Evolutionary conservation across 2,329 filamentous ascomycete genomes (phyloP), one percentile per base, ranked within the genome.

Genomic region (Colletotrichum euphorbiae): DNA sequence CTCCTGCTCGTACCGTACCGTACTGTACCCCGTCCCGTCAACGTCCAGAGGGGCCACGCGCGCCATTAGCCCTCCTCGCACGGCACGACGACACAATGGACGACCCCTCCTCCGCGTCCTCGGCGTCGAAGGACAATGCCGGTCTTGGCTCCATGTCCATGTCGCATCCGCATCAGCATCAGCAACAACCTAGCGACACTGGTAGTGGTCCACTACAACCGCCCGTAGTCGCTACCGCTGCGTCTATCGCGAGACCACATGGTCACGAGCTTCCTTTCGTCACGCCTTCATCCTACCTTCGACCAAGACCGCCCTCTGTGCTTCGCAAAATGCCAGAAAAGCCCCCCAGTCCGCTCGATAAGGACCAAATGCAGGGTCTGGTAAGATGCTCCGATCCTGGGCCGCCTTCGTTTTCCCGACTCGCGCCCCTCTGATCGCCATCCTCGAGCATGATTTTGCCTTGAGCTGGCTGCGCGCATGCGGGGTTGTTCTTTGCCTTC

Each of bases 331-430:
- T 68, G 69, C 40, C 59, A 61, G 66, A 71, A 62, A 80, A 80
- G 71, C 76, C 80, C 69, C 81, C 84, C 79, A 90, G 84, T 74
- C 85, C 87, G 69, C 83, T 92, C 67, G 92, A 95, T 79, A 89
- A 85, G 81, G 92, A 94, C 77, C 91, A 94, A 82, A 85, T 90
- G 75, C 90, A 93, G 77, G 92, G 91, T 74, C 83, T 95, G 85
- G 91, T 94, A 83, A 83, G 91, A 52, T 61, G 42, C 31, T 17
- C 50, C 62, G 61, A 50, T 21, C 38, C 57, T 52, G 42, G 43
- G 28, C 19, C 31, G 48, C 43, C 13, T 28, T 42, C 62, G 56
- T 50, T 58, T 59, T 40, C 43, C 55, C 65, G 17, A 55, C 57
- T 51, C 42, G 38, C 19, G 45, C 62, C 55, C 19, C 50, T 48